Base-by-base conservation (phyloP, 2,329 filamentous ascomycete genomes). In the Fusarium transvaalense region DNA sequence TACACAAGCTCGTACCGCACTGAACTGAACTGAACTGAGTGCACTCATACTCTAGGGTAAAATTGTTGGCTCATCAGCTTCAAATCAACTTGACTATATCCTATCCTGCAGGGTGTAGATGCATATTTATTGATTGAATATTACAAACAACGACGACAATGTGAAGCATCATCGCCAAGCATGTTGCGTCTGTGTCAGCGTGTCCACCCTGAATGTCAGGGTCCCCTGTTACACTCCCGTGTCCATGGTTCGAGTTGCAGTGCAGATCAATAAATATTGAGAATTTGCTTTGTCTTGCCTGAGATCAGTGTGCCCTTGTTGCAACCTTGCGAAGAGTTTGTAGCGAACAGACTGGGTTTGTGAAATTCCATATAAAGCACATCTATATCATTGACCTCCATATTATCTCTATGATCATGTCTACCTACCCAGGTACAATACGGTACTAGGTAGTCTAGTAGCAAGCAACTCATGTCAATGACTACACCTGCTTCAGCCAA, bases 161-260 rank as follows among this genome's bases (percentile, higher is more conserved):
- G 27, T 43, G 43, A 46, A 64, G 48, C 66, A 58, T 51, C 45
- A 32, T 56, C 27, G 39, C 29, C 42, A 45, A 43, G 31, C 50
- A 31, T 35, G 39, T 54, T 66, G 27, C 61, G 29, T 54, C 38
- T 25, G 48, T 65, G 64, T 32, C 50, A 48, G 61, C 50, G 48
- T 65, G 64, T 32, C 50, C 62, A 62, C 53, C 42, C 47, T 31
- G 37, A 37, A 43, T 37, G 50, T 37, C 46, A 55, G 61, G 61
- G 47, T 69, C 62, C 64, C 64, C 53, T 71, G 68, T 7, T 55
- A 37, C 34, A 38, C 60, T 71, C 45, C 67, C 62, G 51, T 63
- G 52, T 55, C 59, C 54, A 55, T 60, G 55, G 68, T 56, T 60
- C 61, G 57, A 67, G 60, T 63, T 64, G 64, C 64, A 72, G 63